Base-by-base conservation (phyloP, 805 yeast species). In the Metschnikowia drakensbergensis region DNA sequence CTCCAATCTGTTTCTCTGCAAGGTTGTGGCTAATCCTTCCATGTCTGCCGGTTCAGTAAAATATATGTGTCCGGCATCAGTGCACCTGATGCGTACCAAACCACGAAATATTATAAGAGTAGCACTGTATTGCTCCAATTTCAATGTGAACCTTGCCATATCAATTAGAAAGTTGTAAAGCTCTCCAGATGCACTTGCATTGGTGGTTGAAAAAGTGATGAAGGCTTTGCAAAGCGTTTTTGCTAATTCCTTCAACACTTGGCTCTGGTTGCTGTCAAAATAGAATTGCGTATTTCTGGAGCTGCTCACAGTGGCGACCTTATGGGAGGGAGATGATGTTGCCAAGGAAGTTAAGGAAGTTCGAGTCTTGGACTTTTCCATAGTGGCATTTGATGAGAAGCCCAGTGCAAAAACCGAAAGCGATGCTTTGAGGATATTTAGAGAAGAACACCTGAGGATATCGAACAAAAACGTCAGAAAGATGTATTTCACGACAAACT, bases 11-110 rank as follows among this genome's bases (percentile, higher is more conserved):
- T 80, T 79, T 58, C 88, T 70, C 4, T 77, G 74, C 46, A 85
- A 72, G 0, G 81, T 76, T 2, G 82, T 77, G 7, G 88, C 79
- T 13, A 86, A 63, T 0, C 88, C 89, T 37, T 80, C 84, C 71
- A 84, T 79, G 59, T 86, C 88, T 1, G 64, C 60, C 3, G 86
- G 84, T 6, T 72, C 66, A 2, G 80, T 64, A 37, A 85, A 66
- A 57, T 72, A 79, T 1, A 85, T 63, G 32, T 62, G 64, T 5
- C 71, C 68, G 3, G 72, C 74, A 10, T 67, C 59, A 1, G 81
- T 75, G 0, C 70, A 70, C 45, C 92, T 69, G 1, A 84, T 66
- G 51, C 89, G 69, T 17, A 79, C 66, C 47, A 86, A 64, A 11
- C 81, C 65, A 44, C 83, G 74, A 5, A 82, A 68, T 2, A 80